Evolutionary conservation across 371 early-diverging fungal species (phyloP), one percentile per base, ranked within the genome.

Genomic region (Mucor irregularis): DNA sequence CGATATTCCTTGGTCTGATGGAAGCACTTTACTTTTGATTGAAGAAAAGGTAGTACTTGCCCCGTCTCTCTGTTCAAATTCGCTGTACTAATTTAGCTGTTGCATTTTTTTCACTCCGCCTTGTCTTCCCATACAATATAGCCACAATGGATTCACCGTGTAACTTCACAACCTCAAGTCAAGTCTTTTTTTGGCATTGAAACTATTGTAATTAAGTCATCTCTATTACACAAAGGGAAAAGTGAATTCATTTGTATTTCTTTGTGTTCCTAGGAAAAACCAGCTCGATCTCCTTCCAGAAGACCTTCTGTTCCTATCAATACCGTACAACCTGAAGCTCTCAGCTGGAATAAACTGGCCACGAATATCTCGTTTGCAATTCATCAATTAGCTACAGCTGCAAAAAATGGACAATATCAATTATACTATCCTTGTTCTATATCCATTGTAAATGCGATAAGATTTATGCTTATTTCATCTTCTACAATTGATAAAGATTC

Each of bases 401-500:
- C 82, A n/a, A 85, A 86, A 47, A 80, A 43, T 34, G 63, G 73
- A 5, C 63, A 68, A 22, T 14, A 46, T 8, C 24, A 37, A 14
- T 52, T 64, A 29, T 92, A 83, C 56, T 53, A 87, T 24, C 56
- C 68, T n/a, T 73, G 79, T 47, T 62, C 86, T 78, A 30, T 42
- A 5, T 67, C 75, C 9, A 82, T 93, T 24, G 88, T 93, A 13
- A 80, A 87, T 28, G 81, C 90, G n/a, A 88, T 94, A 53, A 85
- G 91, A n/a, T 81, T 84, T 26, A 89, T 96, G 88, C 73, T 96
- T 40, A 80, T 85, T 13, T 78, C 92, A 14, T 86, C 90, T 4
- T 87, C 87, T 13, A 85, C 87, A 0, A 74, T 86, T 2, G 85
- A 84, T 22, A 81, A 83, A 49, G 88, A 90, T 19, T 44, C 63